Evolutionary conservation across 192 early-diverging fungal species (phyloP).

Genomic region (Coemansia sp.): DNA sequence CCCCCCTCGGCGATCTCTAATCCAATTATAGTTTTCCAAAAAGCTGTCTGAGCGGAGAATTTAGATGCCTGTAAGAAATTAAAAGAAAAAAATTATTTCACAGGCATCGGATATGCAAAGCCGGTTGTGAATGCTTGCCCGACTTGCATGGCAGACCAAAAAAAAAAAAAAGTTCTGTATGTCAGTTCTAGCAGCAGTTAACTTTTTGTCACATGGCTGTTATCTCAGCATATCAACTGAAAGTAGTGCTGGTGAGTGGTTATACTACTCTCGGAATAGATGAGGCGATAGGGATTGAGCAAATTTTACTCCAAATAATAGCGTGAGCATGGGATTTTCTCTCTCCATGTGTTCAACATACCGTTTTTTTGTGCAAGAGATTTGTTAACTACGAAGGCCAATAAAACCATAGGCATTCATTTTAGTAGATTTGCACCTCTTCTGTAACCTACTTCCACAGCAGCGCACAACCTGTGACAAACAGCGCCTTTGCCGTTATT

Average conservation of each 20-base stretch:
- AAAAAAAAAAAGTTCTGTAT: too few species aligned
- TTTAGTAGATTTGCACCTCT: constrained; percentile 39
- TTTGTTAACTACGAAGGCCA: constrained; percentile 52
- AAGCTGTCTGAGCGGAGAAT: background rate
- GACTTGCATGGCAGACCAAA: background rate
- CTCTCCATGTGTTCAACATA: constrained; percentile 40
- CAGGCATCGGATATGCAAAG: background rate
- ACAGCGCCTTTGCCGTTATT: constrained; percentile 4
- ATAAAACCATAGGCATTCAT: constrained; percentile 49
- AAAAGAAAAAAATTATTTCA: background rate
- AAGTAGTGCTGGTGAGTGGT: constrained; percentile 50
- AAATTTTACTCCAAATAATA: constrained; percentile 36
- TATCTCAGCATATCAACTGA: constrained; percentile 38
- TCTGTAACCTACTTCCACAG: constrained; percentile 13
- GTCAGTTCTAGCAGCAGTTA: constrained; percentile 30
- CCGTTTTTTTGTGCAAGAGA: constrained; percentile 48
- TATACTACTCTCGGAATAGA: constrained; percentile 29
- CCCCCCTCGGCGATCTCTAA: background rate
- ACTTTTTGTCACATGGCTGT: constrained; percentile 54
- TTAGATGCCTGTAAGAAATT: background rate
- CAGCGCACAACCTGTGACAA: constrained; percentile 12
- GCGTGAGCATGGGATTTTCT: constrained; percentile 35
- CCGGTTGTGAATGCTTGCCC: background rate
- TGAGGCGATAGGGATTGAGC: constrained; percentile 43
- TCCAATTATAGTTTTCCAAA: background rate